phyloP scores from a whole-genome alignment of 768 basidiomycete genomes.

The Rickenella mellea region DNA sequence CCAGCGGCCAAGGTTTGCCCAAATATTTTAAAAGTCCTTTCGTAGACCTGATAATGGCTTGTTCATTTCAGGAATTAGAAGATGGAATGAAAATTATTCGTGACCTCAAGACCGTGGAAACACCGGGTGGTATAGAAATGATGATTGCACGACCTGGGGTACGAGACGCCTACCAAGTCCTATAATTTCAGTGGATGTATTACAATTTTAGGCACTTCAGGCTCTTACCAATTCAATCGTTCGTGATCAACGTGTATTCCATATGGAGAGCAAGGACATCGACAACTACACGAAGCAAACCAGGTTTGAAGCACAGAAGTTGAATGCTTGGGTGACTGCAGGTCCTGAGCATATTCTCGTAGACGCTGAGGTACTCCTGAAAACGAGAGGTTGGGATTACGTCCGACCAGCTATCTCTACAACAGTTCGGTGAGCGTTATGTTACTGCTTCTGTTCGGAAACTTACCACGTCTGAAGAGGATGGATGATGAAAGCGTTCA shows the following conservation, averaged over 20 bases:
- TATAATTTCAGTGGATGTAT: not conserved
- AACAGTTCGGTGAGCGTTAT: too few relatives aligned
- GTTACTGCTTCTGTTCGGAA: not conserved
- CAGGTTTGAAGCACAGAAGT: conserved; percentile 7
- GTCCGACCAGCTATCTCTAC: conserved; percentile 24
- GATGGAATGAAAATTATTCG: too few relatives aligned
- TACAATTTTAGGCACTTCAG: not conserved
- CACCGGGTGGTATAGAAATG: too few relatives aligned
- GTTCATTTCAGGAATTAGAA: too few relatives aligned
- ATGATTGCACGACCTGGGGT: too few relatives aligned
- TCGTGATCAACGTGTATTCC: not conserved
- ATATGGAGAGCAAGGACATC: conserved; percentile 7
- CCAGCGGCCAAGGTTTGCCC: too few relatives aligned
- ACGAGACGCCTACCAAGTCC: too few relatives aligned
- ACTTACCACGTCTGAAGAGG: conserved; percentile 15
- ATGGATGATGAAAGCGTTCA: conserved; percentile 30
- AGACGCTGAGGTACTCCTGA: conserved; percentile 19
- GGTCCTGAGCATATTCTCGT: conserved; percentile 23
- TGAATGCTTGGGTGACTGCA: conserved; percentile 24
- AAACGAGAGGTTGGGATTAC: conserved; percentile 15
- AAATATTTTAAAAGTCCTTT: too few relatives aligned
- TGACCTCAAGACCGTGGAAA: too few relatives aligned
- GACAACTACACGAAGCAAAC: conserved; percentile 28
- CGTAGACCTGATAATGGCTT: too few relatives aligned
- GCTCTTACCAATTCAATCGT: not conserved